A percentile compares a stretch with the other conserved stretches of the same genome.
Conservation (phyloP, 1,284 basidiomycete species). For the Rhodofomes roseus region DNA sequence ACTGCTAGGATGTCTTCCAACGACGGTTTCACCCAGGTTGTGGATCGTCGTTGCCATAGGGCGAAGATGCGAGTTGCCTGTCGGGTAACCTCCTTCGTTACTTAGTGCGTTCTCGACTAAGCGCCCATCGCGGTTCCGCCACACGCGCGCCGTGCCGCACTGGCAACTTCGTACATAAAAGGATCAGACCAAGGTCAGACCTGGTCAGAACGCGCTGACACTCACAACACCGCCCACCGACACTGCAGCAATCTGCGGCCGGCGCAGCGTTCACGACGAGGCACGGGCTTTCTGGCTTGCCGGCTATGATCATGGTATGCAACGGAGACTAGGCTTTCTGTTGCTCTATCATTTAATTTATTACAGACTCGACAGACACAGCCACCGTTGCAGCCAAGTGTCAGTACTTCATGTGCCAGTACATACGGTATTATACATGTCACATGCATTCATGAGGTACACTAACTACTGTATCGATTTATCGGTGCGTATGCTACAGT, state of each 20-base stretch:
- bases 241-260: not conserved
- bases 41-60: too few species aligned
- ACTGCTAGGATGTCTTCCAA: slow-evolving; percentile 10
- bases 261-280: not conserved
- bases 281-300: too few species aligned
- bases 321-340: too few species aligned
- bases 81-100: not conserved
- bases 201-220: too few species aligned
- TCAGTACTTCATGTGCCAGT: not conserved
- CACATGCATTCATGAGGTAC: too few species aligned
- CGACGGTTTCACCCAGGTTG: too few species aligned
- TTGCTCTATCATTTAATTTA: too few species aligned
- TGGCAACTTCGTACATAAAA: not conserved
- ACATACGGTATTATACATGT: too few species aligned
- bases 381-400: not conserved
- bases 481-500: not conserved
- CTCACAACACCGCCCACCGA: not conserved
- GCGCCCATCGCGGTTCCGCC: not conserved
- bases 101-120: not conserved
- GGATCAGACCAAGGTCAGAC: too few species aligned
- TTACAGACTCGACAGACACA: not conserved
- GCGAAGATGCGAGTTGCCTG: slow-evolving; percentile 8
- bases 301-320: too few species aligned
- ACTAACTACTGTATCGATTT: too few species aligned
- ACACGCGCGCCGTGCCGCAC: too few species aligned